Percentiles rank a stretch among this genome's conserved stretches.
Evolutionary conservation across 352 stramenopile genomes (phyloP).

Genomic region (Pythium plurisporium): DNA sequence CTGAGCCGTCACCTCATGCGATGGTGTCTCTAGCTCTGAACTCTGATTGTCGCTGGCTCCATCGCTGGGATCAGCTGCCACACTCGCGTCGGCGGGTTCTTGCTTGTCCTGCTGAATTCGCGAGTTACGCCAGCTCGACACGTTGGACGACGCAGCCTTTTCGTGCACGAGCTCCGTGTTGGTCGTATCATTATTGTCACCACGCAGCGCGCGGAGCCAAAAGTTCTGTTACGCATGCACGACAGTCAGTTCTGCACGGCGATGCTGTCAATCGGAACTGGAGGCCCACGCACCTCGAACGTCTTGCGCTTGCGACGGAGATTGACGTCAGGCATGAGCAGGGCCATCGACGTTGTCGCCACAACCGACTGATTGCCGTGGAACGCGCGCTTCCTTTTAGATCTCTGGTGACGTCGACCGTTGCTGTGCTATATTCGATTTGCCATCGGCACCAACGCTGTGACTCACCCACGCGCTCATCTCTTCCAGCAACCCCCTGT

Average conservation of each 20-base stretch:
- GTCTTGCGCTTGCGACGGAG: conserved; percentile 53
- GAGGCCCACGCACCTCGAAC: conserved; percentile 53
- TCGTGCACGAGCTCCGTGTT: conserved; percentile 13
- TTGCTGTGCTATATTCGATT: not conserved
- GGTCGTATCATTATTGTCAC: conserved; percentile 23
- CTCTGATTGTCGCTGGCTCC: not conserved
- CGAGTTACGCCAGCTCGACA: conserved; percentile 14
- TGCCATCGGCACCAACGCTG: not conserved
- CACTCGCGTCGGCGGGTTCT: not conserved
- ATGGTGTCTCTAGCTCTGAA: not conserved
- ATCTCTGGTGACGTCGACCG: not conserved
- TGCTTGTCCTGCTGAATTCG: not conserved
- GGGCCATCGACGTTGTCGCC: conserved; percentile 28
- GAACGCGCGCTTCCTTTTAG: not conserved
- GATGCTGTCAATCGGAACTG: too few relatives aligned
- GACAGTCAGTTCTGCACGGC: too few relatives aligned
- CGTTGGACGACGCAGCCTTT: conserved; percentile 11
- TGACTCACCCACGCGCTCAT: not conserved
- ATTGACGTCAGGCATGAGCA: conserved; percentile 69
- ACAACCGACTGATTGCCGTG: not conserved
- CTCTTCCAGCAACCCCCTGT: not conserved
- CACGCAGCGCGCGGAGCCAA: conserved; percentile 17
- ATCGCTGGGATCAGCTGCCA: not conserved
- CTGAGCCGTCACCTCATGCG: not conserved
- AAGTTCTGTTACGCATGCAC: conserved; percentile 20